Evolutionary conservation across 1,284 basidiomycete species (phyloP).

Genomic region (Moniliophthora roreri): DNA sequence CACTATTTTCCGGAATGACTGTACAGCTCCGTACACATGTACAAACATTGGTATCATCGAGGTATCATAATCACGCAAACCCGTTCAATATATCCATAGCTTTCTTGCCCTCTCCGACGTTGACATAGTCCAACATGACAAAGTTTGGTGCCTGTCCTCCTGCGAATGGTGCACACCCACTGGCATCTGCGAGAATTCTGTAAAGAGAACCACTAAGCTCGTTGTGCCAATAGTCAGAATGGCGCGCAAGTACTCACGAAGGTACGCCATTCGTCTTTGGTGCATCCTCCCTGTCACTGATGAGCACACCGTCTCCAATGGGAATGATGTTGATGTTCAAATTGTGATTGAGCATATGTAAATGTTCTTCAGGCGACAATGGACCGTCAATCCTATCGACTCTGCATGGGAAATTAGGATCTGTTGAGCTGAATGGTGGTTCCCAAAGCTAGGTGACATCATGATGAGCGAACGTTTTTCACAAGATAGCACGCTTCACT

Average conservation of each 20-base stretch:
- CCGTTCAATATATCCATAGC: conserved; percentile 34
- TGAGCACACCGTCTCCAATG: conserved; percentile 29
- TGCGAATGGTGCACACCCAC: conserved; percentile 35
- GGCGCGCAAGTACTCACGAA: conserved; percentile 32
- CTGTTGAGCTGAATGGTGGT: conserved; percentile 65
- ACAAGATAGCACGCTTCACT: conserved; percentile 11
- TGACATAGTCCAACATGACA: conserved; percentile 41
- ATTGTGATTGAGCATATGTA: conserved; percentile 59
- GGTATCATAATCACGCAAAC: conserved; percentile 12
- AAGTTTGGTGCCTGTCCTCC: conserved; percentile 38
- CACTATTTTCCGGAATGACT: too few species aligned
- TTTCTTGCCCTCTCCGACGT: conserved; percentile 29
- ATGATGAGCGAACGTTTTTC: too few species aligned
- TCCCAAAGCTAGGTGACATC: conserved; percentile 78
- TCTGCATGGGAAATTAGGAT: conserved; percentile 64
- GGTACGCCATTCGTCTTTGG: conserved; percentile 33
- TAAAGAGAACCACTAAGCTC: not conserved
- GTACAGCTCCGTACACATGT: too few species aligned
- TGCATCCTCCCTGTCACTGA: conserved; percentile 31
- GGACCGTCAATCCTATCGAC: conserved; percentile 62
- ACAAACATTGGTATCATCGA: too few species aligned
- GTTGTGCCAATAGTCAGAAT: not conserved
- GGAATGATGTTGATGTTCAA: conserved; percentile 39
- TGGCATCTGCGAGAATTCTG: conserved; percentile 37
- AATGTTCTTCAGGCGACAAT: conserved; percentile 45